Conservation (phyloP, 1,139 yeast genomes). For the Eremothecium gossypii region DNA sequence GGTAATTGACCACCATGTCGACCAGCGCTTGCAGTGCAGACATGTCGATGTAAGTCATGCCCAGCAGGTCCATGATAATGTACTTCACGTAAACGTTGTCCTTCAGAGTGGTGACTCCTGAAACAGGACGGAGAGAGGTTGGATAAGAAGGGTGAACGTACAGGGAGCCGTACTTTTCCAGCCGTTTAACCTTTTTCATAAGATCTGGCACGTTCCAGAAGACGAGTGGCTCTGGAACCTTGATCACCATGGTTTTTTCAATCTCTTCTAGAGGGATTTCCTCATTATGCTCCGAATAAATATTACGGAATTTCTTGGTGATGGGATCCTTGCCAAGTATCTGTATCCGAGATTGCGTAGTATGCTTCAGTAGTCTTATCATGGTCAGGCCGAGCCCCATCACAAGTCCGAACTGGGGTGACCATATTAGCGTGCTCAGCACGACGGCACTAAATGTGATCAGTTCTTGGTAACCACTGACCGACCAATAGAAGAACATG, state of each 20-base stretch:
- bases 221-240: constrained; percentile 86
- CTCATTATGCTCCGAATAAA: constrained; percentile 44
- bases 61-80: constrained; percentile 73
- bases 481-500: constrained; percentile 58
- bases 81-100: constrained; percentile 49
- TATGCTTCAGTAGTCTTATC: constrained; percentile 71
- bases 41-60: constrained; percentile 82
- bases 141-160: constrained; percentile 54
- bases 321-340: constrained; percentile 78
- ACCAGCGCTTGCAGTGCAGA: constrained; percentile 72
- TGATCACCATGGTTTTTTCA: constrained; percentile 78
- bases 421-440: constrained; percentile 62
- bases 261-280: constrained; percentile 47
- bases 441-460: constrained; percentile 67
- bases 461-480: constrained; percentile 71
- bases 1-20: constrained; percentile 50
- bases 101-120: constrained; percentile 50
- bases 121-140: background rate
- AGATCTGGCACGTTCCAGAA: constrained; percentile 86
- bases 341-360: constrained; percentile 83
- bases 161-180: constrained; percentile 80
- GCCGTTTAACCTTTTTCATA: constrained; percentile 60
- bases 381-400: constrained; percentile 77
- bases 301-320: constrained; percentile 60
- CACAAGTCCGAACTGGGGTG: constrained; percentile 84